Evolutionary conservation across 192 early-diverging fungal species (phyloP).

Genomic region (Gamsiella multidivaricata): DNA sequence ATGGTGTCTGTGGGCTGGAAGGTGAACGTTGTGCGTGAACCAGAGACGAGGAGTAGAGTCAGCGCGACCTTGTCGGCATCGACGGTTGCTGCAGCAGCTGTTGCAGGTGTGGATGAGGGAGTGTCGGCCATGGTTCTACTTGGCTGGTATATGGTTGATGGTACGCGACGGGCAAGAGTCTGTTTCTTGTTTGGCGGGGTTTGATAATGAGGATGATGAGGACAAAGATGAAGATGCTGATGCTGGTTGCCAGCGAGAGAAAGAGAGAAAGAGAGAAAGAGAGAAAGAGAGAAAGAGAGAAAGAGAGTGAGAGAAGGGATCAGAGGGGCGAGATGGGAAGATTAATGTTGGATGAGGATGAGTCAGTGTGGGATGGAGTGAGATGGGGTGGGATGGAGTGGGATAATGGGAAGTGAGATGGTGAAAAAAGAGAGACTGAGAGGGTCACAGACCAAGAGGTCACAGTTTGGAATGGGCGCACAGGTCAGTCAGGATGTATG

Average conservation of each 20-base stretch:
- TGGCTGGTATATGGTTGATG: not conserved
- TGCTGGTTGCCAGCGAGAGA: not conserved
- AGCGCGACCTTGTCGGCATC: conserved; percentile 33
- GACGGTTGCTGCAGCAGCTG: not conserved
- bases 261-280: not conserved
- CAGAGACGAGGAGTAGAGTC: conserved; percentile 58
- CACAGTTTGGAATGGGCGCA: too few species aligned
- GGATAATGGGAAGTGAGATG: not conserved
- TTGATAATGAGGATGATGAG: too few species aligned
- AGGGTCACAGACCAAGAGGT: too few species aligned
- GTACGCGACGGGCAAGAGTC: not conserved
- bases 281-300: not conserved
- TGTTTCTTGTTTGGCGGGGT: too few species aligned
- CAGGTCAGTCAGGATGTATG: too few species aligned
- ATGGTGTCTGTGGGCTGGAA: conserved; percentile 54
- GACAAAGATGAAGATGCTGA: not conserved
- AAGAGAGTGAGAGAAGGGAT: not conserved
- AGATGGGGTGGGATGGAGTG: not conserved
- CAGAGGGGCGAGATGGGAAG: not conserved
- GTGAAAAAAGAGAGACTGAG: not conserved
- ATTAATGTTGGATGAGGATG: not conserved
- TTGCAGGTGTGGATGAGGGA: not conserved
- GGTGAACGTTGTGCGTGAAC: conserved; percentile 54
- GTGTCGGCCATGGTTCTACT: conserved; percentile 12
- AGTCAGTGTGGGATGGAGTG: not conserved